phyloP scores from a whole-genome alignment of 768 basidiomycete species.

The Suillus subalutaceus region DNA sequence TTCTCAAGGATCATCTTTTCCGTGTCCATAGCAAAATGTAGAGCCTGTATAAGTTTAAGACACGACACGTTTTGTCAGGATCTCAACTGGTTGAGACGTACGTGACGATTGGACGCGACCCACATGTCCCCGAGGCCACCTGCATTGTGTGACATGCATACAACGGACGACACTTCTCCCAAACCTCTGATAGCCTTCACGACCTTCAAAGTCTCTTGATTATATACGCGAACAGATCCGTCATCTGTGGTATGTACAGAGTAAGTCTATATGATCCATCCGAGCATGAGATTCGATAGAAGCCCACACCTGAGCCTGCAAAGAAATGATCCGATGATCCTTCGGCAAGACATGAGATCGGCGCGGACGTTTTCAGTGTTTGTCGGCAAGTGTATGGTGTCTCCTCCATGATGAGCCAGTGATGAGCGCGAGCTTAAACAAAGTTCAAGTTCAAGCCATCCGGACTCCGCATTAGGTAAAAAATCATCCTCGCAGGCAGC shows the following conservation, averaged over 20 bases:
- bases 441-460: background rate
- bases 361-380: slow-evolving; percentile 46
- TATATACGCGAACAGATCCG: slow-evolving; percentile 70
- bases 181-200: slow-evolving; percentile 63
- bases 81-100: slow-evolving; percentile 26
- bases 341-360: slow-evolving; percentile 57
- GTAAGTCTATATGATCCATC: slow-evolving; percentile 7
- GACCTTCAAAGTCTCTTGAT: slow-evolving; percentile 60
- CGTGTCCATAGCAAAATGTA: slow-evolving; percentile 48
- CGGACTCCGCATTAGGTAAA: background rate
- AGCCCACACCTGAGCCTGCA: slow-evolving; percentile 60
- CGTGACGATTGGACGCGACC: slow-evolving; percentile 67
- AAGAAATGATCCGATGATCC: slow-evolving; percentile 52
- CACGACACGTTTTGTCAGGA: slow-evolving; percentile 1
- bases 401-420: slow-evolving; percentile 5
- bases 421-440: background rate
- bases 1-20: slow-evolving; percentile 55
- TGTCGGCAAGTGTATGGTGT: slow-evolving; percentile 16
- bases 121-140: slow-evolving; percentile 54
- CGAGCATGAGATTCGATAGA: background rate
- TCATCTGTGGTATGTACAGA: slow-evolving; percentile 44
- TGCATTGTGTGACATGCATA: slow-evolving; percentile 44
- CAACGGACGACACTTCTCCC: slow-evolving; percentile 66
- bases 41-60: slow-evolving; percentile 17
- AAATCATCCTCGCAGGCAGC: background rate